Conservation (phyloP, 2,329 filamentous ascomycete species). For the Fusarium sp. region DNA sequence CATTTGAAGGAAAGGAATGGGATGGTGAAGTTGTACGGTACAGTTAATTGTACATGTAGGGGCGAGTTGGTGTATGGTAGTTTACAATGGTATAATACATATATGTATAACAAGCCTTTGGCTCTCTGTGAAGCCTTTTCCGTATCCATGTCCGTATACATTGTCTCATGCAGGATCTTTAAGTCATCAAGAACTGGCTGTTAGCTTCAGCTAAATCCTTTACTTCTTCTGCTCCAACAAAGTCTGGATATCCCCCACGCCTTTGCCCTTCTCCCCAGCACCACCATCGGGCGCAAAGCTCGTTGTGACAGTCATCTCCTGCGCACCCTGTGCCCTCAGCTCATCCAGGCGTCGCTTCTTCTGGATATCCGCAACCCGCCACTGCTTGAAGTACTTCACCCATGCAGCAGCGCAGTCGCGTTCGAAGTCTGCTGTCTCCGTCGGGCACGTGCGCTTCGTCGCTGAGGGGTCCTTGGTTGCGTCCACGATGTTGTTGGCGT, state of each 20-base stretch:
- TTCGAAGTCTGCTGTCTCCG: constrained; percentile 73
- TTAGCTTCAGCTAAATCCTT: not conserved
- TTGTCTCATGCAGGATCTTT: constrained; percentile 10
- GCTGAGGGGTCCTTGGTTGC: constrained; percentile 59
- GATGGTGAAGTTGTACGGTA: constrained; percentile 21
- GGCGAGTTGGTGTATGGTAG: constrained; percentile 35
- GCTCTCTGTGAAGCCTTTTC: constrained; percentile 17
- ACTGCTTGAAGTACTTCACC: constrained; percentile 99
- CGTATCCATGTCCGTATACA: constrained; percentile 12
- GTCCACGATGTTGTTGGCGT: constrained; percentile 85
- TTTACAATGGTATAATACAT: constrained; percentile 43
- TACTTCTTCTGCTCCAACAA: constrained; percentile 55
- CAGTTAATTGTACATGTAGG: constrained; percentile 19
- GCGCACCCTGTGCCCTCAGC: constrained; percentile 79
- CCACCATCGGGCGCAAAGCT: constrained; percentile 54
- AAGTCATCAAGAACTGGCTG: not conserved
- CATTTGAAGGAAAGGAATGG: constrained; percentile 5
- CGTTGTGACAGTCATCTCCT: constrained; percentile 64
- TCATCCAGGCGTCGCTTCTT: constrained; percentile 83
- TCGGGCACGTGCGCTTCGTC: constrained; percentile 56
- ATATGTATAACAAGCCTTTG: constrained; percentile 29
- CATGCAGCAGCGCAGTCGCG: constrained; percentile 89
- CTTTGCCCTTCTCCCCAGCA: constrained; percentile 48
- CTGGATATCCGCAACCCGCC: constrained; percentile 90
- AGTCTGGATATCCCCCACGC: constrained; percentile 56